Conservation (phyloP, 2,329 filamentous ascomycete genomes). For the Zymoseptoria crescenta region DNA sequence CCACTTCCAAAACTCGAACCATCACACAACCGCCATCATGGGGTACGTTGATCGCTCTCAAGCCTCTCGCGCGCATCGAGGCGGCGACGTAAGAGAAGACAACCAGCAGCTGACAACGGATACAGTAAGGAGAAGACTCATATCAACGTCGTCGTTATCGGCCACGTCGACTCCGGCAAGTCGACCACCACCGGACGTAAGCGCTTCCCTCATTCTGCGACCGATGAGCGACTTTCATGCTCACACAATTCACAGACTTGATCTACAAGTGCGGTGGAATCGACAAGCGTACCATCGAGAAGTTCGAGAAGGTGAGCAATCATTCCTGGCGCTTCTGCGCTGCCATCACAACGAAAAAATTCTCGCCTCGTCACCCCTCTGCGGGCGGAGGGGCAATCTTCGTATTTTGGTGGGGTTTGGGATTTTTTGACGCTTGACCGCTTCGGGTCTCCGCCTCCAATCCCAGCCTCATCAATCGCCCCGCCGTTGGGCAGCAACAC, state of each 20-base stretch:
- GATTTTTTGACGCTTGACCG: conserved; percentile 16
- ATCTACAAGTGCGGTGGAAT: conserved; percentile 99
- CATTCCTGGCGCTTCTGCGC: not conserved
- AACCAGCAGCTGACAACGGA: conserved; percentile 27
- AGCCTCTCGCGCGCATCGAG: conserved; percentile 10
- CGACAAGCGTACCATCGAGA: conserved; percentile 99
- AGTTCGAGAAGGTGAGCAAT: conserved; percentile 94
- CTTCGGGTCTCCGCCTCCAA: conserved; percentile 1
- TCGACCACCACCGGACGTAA: conserved; percentile 85
- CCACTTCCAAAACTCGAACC: conserved; percentile 17
- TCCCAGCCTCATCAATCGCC: not conserved
- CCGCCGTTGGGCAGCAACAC: not conserved
- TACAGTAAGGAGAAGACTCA: conserved; percentile 89
- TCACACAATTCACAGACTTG: conserved; percentile 68
- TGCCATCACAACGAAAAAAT: conserved; percentile 6
- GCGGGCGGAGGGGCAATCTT: conserved; percentile 15
- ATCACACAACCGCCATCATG: conserved; percentile 46
- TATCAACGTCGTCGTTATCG: conserved; percentile 94
- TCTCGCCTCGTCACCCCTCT: conserved; percentile 10
- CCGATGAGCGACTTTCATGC: conserved; percentile 26
- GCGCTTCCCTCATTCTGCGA: conserved; percentile 32
- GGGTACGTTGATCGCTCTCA: conserved; percentile 43
- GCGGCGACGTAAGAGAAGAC: conserved; percentile 1
- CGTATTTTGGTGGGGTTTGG: conserved; percentile 20
- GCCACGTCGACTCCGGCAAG: conserved; percentile 99